Evolutionary conservation across 2,329 filamentous ascomycete genomes (phyloP), one percentile per base, ranked within the genome.

Genomic region (Xylariaceae sp.): DNA sequence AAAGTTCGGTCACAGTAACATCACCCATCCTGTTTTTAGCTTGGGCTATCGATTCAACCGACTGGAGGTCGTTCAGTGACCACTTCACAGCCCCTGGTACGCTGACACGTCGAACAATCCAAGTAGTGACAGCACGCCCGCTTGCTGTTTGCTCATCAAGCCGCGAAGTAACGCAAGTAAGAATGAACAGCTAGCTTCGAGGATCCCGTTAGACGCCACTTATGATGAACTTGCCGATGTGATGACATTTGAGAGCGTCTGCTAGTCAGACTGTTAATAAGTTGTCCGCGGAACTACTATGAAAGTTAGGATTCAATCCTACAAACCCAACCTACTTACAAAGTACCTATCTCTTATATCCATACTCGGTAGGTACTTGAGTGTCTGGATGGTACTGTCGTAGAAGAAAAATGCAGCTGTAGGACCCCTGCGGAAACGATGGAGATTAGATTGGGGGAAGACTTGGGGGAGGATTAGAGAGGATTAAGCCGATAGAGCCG

Each of bases 401-500:
- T n/a, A n/a, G n/a, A n/a, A n/a, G n/a, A n/a, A n/a, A n/a, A n/a
- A n/a, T n/a, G n/a, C n/a, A n/a, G n/a, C n/a, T n/a, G n/a, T n/a
- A n/a, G n/a, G n/a, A 47, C 28, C 44, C 37, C 17, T 41, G 39
- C 48, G 47, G 16, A 40, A 47, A 33, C n/a, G 29, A 44, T 46
- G 49, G 41, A 23, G 19, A 26, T 21, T 34, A 39, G 14, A 19
- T 45, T 28, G 28, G 37, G 24, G 28, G 47, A 52, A 31, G 49
- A 58, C 39, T 48, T 44, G 26, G 46, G 23, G 31, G 43, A 29
- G 50, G 33, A 6, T 24, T n/a, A 43, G 29, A 58, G 56, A 65
- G 63, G 66, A 67, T 64, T 60, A 63, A 64, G 62, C 64, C 60
- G 65, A 68, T 62, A 62, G 63, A 65, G 65, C 64, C 65, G 64